Conservation (phyloP, 2,329 filamentous ascomycete genomes). For the Colletotrichum sp. region DNA sequence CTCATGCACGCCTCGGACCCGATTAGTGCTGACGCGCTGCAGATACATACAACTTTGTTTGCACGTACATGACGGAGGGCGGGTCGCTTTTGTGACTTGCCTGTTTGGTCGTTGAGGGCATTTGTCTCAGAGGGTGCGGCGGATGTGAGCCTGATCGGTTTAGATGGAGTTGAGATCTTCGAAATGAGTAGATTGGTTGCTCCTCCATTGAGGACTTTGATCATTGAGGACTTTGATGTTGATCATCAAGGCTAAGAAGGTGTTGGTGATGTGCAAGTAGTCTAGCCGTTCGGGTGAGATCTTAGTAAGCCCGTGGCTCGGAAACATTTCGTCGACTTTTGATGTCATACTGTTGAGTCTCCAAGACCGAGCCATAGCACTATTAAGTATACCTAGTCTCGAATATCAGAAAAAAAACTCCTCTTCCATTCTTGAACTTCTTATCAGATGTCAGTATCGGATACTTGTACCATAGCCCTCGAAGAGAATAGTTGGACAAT, state of each 20-base stretch:
- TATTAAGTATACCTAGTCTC: too few relatives aligned
- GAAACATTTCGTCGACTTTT: conserved; percentile 20
- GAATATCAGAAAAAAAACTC: too few relatives aligned
- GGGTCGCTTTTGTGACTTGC: too few relatives aligned
- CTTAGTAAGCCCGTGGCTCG: not conserved
- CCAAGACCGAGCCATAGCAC: not conserved
- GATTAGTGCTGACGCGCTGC: not conserved
- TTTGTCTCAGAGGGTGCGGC: too few relatives aligned
- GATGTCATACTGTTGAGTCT: not conserved
- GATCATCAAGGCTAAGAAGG: not conserved
- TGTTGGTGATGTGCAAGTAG: not conserved
- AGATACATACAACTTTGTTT: not conserved
- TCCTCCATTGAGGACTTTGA: too few relatives aligned
- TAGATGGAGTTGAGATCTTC: not conserved
- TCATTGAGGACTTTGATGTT: too few relatives aligned
- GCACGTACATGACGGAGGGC: not conserved
- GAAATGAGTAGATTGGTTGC: too few relatives aligned
- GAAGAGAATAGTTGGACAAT: not conserved
- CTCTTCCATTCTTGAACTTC: too few relatives aligned
- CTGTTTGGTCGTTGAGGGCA: too few relatives aligned
- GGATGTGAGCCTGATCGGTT: not conserved
- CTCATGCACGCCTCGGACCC: not conserved
- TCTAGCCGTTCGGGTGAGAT: not conserved
- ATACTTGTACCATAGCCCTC: not conserved
- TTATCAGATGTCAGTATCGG: too few relatives aligned